A percentile compares a stretch with the other conserved stretches of the same genome.
Evolutionary conservation across 176 grass and related monocot species (phyloP).

Genomic region (Alopecurus myosuroides): DNA sequence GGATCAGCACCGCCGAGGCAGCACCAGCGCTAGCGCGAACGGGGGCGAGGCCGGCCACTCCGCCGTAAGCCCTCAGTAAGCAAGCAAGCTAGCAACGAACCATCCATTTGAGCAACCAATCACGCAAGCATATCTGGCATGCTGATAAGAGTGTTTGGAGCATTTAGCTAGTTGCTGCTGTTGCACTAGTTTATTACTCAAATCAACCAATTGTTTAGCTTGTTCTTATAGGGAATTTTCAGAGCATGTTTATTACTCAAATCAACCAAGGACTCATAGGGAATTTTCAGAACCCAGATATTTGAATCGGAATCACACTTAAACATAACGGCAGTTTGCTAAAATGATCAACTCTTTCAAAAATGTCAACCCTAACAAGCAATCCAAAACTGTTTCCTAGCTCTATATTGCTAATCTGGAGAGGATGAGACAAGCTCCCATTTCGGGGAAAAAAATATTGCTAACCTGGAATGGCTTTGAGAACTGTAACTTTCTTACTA

Average conservation of each 20-base stretch:
- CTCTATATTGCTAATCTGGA: neutral
- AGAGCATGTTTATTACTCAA: too few relatives aligned
- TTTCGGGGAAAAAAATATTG: too few relatives aligned
- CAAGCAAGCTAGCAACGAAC: neutral
- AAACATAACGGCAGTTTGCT: neutral
- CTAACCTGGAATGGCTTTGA: too few relatives aligned
- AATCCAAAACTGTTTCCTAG: neutral
- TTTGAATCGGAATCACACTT: too few relatives aligned
- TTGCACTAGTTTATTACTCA: constrained; percentile 31
- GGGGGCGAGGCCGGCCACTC: constrained; percentile 31
- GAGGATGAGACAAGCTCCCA: too few relatives aligned
- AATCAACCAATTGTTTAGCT: constrained; percentile 48
- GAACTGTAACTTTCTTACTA: too few relatives aligned
- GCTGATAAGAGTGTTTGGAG: constrained; percentile 30
- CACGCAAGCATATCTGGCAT: constrained; percentile 26
- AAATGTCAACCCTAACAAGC: neutral
- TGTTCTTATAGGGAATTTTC: too few relatives aligned
- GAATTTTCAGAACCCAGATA: too few relatives aligned
- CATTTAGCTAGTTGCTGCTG: constrained; percentile 28
- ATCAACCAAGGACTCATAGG: too few relatives aligned
- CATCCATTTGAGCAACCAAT: neutral
- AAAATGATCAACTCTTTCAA: neutral
- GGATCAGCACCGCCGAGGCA: constrained; percentile 25
- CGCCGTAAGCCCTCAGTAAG: constrained; percentile 49
- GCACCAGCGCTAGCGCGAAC: constrained; percentile 22